These are phyloP conservation scores for Paracoccidioides lutzii DNA, from an alignment of 2,329 filamentous ascomycete species.

Conservation along the genomic window DNA sequence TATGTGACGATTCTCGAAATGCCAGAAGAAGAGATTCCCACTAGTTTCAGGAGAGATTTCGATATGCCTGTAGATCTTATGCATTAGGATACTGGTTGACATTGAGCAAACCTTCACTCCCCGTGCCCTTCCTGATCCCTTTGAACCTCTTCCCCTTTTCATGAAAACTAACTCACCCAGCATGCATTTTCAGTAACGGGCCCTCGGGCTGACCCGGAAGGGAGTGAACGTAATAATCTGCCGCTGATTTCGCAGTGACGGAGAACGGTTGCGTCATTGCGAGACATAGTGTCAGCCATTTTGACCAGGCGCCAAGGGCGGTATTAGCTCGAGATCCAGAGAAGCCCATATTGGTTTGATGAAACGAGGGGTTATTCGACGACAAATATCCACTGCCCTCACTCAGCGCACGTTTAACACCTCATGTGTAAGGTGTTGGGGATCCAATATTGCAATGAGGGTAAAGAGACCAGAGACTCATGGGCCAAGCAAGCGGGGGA, in stretches of 20 bases:
- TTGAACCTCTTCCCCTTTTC: background rate
- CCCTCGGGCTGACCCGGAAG: slow-evolving; percentile 73
- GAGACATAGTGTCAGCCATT: background rate
- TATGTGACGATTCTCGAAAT: slow-evolving; percentile 90
- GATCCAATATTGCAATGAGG: background rate
- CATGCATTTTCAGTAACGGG: slow-evolving; percentile 88
- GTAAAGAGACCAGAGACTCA: no score
- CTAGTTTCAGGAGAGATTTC: slow-evolving; percentile 75
- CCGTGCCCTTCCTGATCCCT: background rate
- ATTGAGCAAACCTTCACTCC: no score
- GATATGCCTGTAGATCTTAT: slow-evolving; percentile 54
- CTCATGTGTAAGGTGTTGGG: background rate
- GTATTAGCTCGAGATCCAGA: slow-evolving; percentile 12
- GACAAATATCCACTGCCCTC: background rate
- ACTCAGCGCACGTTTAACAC: background rate
- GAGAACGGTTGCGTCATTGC: slow-evolving; percentile 3
- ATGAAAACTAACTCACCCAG: slow-evolving; percentile 55
- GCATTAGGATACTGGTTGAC: background rate
- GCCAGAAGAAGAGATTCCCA: slow-evolving; percentile 97
- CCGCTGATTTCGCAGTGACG: slow-evolving; percentile 34
- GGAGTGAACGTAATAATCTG: slow-evolving; percentile 78
- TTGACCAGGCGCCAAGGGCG: background rate
- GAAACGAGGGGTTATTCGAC: background rate
- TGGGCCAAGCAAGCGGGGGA: no score
- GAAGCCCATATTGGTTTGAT: background rate